Evolutionary conservation across 768 basidiomycete species (phyloP).

Genomic region (Suillus placidus): DNA sequence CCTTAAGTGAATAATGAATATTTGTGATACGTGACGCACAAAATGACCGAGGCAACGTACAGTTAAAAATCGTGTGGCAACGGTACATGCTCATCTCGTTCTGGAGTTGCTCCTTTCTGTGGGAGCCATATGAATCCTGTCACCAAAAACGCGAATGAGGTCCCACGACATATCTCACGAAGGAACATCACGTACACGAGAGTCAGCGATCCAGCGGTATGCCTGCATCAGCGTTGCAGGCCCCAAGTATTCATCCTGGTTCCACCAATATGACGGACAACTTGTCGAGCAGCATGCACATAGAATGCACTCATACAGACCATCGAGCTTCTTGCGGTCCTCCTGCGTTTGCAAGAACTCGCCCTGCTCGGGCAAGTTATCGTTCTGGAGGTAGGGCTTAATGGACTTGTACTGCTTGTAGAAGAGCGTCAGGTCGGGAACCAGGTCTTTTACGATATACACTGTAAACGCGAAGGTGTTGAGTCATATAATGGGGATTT

Average conservation of each 20-base stretch:
- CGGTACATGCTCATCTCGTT: conserved; percentile 97
- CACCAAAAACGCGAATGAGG: not conserved
- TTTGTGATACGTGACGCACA: not conserved
- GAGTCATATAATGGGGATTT: not conserved
- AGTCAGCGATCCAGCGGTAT: conserved; percentile 98
- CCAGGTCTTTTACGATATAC: conserved; percentile 99
- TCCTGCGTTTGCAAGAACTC: conserved; percentile 91
- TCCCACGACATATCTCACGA: not conserved
- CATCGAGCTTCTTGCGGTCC: conserved; percentile 93
- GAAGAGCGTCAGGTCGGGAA: conserved; percentile 88
- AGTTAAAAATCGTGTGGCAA: conserved; percentile 99
- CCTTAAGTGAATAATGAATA: conserved; percentile 41
- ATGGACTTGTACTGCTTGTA: conserved; percentile 99
- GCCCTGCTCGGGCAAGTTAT: conserved; percentile 80
- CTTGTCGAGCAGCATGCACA: conserved; percentile 98
- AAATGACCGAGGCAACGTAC: conserved; percentile 43
- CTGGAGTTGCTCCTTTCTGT: conserved; percentile 90
- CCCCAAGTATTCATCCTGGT: conserved; percentile 97
- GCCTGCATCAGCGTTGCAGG: conserved; percentile 97
- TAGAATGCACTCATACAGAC: conserved; percentile 97
- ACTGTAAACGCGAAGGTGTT: conserved; percentile 48
- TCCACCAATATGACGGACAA: conserved; percentile 99
- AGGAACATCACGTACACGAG: conserved; percentile 58
- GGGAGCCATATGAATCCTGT: conserved; percentile 74
- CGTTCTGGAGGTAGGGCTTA: conserved; percentile 94